Evolutionary conservation across 1,284 basidiomycete genomes (phyloP), one percentile per base, ranked within the genome.

Genomic region (Retiboletus flavoniger): DNA sequence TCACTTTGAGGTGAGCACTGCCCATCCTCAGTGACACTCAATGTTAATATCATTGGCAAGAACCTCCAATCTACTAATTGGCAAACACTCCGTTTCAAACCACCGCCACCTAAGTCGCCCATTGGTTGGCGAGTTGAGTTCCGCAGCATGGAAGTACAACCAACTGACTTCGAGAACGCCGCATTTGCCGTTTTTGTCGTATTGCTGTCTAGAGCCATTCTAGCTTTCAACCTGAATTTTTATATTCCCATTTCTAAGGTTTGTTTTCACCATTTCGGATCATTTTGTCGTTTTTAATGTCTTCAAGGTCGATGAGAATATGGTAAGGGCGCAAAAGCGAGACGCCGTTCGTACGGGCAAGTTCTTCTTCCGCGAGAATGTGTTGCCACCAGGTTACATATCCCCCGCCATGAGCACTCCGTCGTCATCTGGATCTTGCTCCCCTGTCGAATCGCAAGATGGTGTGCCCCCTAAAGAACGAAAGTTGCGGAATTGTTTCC

Each of bases 71-170:
- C 95, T 7, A 99, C 97, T 9, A 99, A 99, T 70, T 99, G 97
- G 97, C 97, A 99, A 75, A 98, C 97, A 0, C 81, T 99, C 53
- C 86, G 97, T 31, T 99, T 99, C 82, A 99, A 99, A 73, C 97
- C 97, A 6, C 97, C 97, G 7, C 94, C 95, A 31, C 87, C 91
- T 2, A 87, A 92, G 54, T 94, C 93, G 2, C 71, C 84, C 17
- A 98, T 99, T 55, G 97, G 97, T 28, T 99, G 97, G 97, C 83
- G 97, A 41, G 95, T 99, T 17, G 97, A 99, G 72, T 99, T 99
- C 75, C 82, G 97, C 47, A 93, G 91, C 65, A 99, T 99, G 97
- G 97, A 99, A 72, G 93, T 99, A 3, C 97, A 99, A 70, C 83
- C 97, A 66, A 99, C 97, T 19, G 97, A 99, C 75, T 99, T 95